These are phyloP conservation scores for Gamarada debralockiae DNA, from an alignment of 495 filamentous ascomycete species.

Conservation along the genomic window DNA sequence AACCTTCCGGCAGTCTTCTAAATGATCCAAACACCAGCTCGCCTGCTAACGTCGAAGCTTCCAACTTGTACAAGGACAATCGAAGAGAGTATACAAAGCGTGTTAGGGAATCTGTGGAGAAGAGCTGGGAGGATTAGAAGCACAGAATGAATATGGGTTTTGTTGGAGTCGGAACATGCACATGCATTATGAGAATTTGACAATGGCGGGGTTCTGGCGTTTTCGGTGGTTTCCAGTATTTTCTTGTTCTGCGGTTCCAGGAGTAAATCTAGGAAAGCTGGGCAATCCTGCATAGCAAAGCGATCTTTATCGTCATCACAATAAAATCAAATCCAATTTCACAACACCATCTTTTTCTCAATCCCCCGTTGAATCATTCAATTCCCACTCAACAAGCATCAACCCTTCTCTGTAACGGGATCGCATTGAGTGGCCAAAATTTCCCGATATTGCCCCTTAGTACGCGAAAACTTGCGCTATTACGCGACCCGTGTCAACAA, in stretches of 20 bases:
- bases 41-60: constrained; percentile 96
- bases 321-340: background rate
- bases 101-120: constrained; percentile 95
- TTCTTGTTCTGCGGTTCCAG: background rate
- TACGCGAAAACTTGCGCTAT: constrained; percentile 2
- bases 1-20: constrained; percentile 61
- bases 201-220: constrained; percentile 16
- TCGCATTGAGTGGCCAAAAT: constrained; percentile 16
- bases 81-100: constrained; percentile 93
- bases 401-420: constrained; percentile 8
- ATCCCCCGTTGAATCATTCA: background rate
- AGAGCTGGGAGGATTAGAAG: constrained; percentile 90
- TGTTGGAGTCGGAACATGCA: background rate
- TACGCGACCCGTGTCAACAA: constrained; percentile 18
- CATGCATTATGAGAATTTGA: constrained; percentile 4
- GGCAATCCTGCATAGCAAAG: constrained; percentile 14
- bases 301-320: background rate
- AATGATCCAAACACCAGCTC: constrained; percentile 98
- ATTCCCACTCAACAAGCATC: constrained; percentile 2
- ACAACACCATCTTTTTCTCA: background rate
- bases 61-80: constrained; percentile 98
- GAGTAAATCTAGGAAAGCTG: background rate
- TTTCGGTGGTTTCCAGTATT: constrained; percentile 1
- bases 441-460: constrained; percentile 3
- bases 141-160: background rate